Base-by-base conservation (phyloP, 176 grass and related monocot genomes). In the Coix lacrymajobi region DNA sequence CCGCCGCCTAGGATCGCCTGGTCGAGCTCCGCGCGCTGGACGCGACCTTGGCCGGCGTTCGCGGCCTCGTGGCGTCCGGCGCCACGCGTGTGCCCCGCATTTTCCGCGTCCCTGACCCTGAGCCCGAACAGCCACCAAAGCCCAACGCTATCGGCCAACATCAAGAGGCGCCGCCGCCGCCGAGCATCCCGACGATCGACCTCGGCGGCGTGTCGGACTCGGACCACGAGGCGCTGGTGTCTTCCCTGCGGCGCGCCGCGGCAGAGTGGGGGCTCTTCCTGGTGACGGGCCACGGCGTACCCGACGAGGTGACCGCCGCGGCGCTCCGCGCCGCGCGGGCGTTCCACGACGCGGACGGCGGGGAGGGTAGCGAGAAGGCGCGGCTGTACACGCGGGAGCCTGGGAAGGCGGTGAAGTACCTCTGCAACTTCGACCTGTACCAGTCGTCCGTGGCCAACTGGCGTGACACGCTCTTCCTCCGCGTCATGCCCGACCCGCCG, bases 371-470 rank as follows among this genome's bases (percentile, higher is more conserved):
- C 38, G 76, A 88, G 6, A 94, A 92, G 90, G 77, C 81, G 28
- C 31, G 60, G n/a, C 62, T 94, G 31, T 94, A 92, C 89, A 83
- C 87, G 2, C 87, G 87, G 3, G 92, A 92, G 4, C 69, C 62
- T 9, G 56, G n/a, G 8, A 70, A 26, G 83, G 76, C 92, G 7
- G 86, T 87, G 3, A 94, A 82, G 71, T 89, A 94, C 66, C 12
- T 84, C 68, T 88, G 88, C 83, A 94, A 91, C 82, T 88, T 94
- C 83, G 88, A 90, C 78, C 82, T 94, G 11, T 86, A 86, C 69
- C 9, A 80, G 62, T 85, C 85, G 7, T 26, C 33, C 34, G 88
- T 86, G 30, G 78, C 81, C 14, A 94, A 88, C 66, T 94, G 91
- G 91, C 79, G 88, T 28, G 91, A 90, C 60, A 90, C 89, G 22